Base-by-base conservation (phyloP, 1,284 basidiomycete genomes). In the Ceraceosorus bombacis region DNA sequence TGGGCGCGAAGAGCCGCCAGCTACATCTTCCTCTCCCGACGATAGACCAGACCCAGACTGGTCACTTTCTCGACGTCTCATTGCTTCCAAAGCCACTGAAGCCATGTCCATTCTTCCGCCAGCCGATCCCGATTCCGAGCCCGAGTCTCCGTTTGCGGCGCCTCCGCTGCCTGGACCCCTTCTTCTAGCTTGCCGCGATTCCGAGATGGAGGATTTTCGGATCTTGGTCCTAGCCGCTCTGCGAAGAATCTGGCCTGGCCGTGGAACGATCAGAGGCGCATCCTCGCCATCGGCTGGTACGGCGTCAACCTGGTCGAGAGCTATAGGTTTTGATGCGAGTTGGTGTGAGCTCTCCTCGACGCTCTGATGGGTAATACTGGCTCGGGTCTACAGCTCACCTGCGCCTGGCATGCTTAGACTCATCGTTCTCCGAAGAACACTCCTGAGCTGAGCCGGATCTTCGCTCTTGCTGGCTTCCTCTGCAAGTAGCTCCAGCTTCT, bases 211-310 rank as follows among this genome's bases (percentile, higher is more conserved):
- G n/a, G 86, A 82, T 80, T 96, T 98, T 58, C 94, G 86, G 72
- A 96, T 95, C 81, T 92, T 93, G 3, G 94, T 98, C 17, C 93
- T 85, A 6, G 90, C 91, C 9, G 90, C 85, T 51, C 94, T 86
- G 39, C 91, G 88, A 10, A 98, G 82, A 70, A 93, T 91, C 77
- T 88, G 87, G 10, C 89, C 89, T 1, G 89, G 90, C 52, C 86
- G 86, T 41, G 89, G 89, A 5, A 92, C 85, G 61, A 95, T 88
- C 70, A 95, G 88, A 37, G 92, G 93, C 36, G 84, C 83, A 78
- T 96, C 91, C 2, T 86, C 87, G 70, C 90, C 89, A 67, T 90
- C 55, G 38, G 56, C 27, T 12, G 61, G 62, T 17, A 64, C 58
- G 49, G 51, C 63, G 39, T 65, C 63, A n/a, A 63, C 63, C 15